phyloP scores from a whole-genome alignment of 768 basidiomycete genomes.

The Auriscalpium vulgare region DNA sequence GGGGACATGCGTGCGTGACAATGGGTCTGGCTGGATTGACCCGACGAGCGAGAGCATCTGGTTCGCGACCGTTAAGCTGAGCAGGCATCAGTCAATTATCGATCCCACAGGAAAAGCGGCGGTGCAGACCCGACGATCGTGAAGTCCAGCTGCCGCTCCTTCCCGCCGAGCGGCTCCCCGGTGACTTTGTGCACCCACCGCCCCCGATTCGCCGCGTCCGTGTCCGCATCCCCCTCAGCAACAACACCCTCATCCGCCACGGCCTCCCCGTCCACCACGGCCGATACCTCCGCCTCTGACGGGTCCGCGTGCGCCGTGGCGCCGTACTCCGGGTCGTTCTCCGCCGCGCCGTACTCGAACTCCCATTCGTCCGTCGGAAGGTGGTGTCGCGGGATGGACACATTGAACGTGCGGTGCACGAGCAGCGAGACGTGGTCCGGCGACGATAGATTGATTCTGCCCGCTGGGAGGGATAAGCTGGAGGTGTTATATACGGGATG shows the following conservation, averaged over 20 bases:
- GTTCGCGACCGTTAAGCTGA: constrained; percentile 80
- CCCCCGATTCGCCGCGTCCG: constrained; percentile 33
- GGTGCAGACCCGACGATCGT: constrained; percentile 73
- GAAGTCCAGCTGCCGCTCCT: constrained; percentile 63
- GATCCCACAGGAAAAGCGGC: not conserved
- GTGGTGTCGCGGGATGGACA: constrained; percentile 88
- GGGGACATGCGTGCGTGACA: constrained; percentile 51
- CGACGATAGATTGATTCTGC: constrained; percentile 82
- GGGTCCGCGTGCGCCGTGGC: constrained; percentile 19
- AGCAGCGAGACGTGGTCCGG: constrained; percentile 90
- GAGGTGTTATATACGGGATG: not conserved
- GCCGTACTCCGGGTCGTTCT: constrained; percentile 74
- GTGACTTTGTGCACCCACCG: constrained; percentile 75
- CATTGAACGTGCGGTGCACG: constrained; percentile 87
- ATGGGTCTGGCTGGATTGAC: constrained; percentile 71
- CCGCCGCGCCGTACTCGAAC: constrained; percentile 80
- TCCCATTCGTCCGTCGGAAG: constrained; percentile 75
- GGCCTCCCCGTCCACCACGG: constrained; percentile 18
- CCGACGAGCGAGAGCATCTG: constrained; percentile 89
- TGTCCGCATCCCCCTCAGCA: constrained; percentile 18
- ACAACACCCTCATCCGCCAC: constrained; percentile 14
- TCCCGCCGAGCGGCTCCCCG: constrained; percentile 60
- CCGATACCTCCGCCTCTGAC: constrained; percentile 13
- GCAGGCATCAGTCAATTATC: not conserved
- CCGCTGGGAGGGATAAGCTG: constrained; percentile 37